A percentile compares a stretch with the other conserved stretches of the same genome.
These are phyloP conservation scores for Crithidia thermophila DNA, from an alignment of 208 protist genomes.

Conservation along the genomic window DNA sequence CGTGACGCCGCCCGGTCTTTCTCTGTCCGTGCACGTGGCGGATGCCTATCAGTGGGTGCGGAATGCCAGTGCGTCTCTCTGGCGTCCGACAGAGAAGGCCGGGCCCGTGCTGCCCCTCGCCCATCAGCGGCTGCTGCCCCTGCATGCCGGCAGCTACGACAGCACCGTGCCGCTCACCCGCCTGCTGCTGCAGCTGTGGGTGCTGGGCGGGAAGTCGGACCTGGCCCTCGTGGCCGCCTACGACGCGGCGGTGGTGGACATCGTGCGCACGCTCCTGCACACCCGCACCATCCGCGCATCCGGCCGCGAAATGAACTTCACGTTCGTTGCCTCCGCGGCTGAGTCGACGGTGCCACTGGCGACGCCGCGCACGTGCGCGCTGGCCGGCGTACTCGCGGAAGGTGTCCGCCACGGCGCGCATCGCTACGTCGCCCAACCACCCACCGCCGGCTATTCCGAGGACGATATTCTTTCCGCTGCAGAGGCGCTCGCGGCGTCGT, in stretches of 20 bases:
- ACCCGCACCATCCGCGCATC: conserved; percentile 25
- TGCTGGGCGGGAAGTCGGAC: conserved; percentile 23
- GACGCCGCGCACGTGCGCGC: conserved; percentile 28
- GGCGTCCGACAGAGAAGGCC: neutral
- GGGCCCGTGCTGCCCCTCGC: neutral
- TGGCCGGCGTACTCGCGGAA: conserved; percentile 27
- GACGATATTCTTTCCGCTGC: conserved; percentile 32
- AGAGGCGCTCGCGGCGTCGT: conserved; percentile 53
- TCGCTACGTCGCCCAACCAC: conserved; percentile 7
- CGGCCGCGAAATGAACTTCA: conserved; percentile 30
- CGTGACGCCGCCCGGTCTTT: neutral
- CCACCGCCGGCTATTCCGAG: conserved; percentile 14
- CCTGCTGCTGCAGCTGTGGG: conserved; percentile 35
- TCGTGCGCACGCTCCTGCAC: conserved; percentile 26
- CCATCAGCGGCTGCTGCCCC: conserved; percentile 7
- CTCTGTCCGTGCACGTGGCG: neutral
- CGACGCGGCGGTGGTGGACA: conserved; percentile 14
- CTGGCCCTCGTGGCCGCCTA: conserved; percentile 23
- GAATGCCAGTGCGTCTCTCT: conserved; percentile 3
- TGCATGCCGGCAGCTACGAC: conserved; percentile 27
- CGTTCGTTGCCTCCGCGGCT: conserved; percentile 27
- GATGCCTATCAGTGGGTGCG: conserved; percentile 1
- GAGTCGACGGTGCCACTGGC: conserved; percentile 21
- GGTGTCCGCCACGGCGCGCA: conserved; percentile 38
- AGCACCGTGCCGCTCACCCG: conserved; percentile 24